Conservation (phyloP, 306 rosid species). For the Citrullus amarus region DNA sequence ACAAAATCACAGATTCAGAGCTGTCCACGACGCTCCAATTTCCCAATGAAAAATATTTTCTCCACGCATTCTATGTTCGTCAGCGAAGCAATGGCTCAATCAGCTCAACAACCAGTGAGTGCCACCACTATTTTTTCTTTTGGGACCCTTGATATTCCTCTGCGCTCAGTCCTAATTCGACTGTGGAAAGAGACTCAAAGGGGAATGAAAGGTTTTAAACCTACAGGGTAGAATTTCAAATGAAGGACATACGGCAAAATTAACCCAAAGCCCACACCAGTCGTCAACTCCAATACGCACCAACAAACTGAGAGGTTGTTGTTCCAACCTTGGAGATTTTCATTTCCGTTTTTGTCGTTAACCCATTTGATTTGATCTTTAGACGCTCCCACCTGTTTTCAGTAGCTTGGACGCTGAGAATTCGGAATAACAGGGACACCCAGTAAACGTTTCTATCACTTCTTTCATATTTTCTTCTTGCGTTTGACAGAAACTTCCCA, state of each 20-base stretch:
- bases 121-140: background rate
- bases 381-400: background rate
- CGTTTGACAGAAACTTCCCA: background rate
- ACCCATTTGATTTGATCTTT: background rate
- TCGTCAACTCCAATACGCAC: slow-evolving; percentile 8
- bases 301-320: slow-evolving; percentile 15
- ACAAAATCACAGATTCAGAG: background rate
- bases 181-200: background rate
- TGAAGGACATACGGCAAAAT: background rate
- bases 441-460: background rate
- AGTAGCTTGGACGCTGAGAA: slow-evolving; percentile 14
- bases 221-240: background rate
- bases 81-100: background rate
- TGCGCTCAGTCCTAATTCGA: background rate
- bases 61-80: background rate
- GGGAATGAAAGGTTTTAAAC: background rate
- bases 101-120: background rate
- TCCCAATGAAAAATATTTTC: background rate
- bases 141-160: background rate
- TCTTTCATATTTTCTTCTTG: background rate
- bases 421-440: background rate
- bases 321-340: slow-evolving; percentile 7
- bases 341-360: slow-evolving; percentile 17
- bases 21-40: background rate
- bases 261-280: background rate